These are phyloP conservation scores for Phanerochaete carnosa DNA, from an alignment of 768 basidiomycete genomes.

Conservation along the genomic window DNA sequence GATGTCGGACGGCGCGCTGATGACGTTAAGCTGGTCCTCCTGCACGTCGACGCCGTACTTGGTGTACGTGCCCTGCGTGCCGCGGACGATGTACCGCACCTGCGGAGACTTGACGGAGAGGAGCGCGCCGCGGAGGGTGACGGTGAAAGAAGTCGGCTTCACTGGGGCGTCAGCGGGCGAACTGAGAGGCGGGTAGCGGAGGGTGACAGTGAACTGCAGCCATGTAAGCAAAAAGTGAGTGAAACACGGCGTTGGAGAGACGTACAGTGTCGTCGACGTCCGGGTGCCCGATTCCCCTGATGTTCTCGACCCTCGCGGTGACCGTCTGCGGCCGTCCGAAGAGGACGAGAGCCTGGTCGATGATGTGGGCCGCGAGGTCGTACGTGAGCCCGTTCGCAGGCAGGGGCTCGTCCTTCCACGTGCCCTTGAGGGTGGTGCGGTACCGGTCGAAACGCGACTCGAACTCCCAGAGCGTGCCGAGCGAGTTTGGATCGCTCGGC, in stretches of 20 bases:
- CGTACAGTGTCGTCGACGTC: constrained; percentile 67
- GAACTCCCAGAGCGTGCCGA: constrained; percentile 66
- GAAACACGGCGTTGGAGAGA: background rate
- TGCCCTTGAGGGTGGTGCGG: constrained; percentile 57
- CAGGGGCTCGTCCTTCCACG: constrained; percentile 74
- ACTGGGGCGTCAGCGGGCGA: constrained; percentile 23
- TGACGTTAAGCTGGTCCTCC: constrained; percentile 69
- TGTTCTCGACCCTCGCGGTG: constrained; percentile 68
- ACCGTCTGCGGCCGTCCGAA: constrained; percentile 73
- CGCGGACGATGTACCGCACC: constrained; percentile 69
- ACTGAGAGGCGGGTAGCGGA: constrained; percentile 36
- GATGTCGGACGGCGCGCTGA: constrained; percentile 41
- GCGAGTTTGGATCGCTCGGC: constrained; percentile 43
- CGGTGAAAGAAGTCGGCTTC: constrained; percentile 55
- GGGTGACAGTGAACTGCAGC: constrained; percentile 46
- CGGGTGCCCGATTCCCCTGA: constrained; percentile 59
- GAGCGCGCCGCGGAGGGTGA: constrained; percentile 64
- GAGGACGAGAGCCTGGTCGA: constrained; percentile 72
- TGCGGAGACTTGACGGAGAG: constrained; percentile 67
- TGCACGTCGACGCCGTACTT: constrained; percentile 80
- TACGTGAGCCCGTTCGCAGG: constrained; percentile 66
- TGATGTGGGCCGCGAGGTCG: constrained; percentile 77
- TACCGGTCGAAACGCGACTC: constrained; percentile 81
- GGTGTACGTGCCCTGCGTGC: constrained; percentile 65
- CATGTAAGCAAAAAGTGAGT: background rate